Evolutionary conservation across 805 yeast genomes (phyloP).

Genomic region (Jamesozyma lodderae): DNA sequence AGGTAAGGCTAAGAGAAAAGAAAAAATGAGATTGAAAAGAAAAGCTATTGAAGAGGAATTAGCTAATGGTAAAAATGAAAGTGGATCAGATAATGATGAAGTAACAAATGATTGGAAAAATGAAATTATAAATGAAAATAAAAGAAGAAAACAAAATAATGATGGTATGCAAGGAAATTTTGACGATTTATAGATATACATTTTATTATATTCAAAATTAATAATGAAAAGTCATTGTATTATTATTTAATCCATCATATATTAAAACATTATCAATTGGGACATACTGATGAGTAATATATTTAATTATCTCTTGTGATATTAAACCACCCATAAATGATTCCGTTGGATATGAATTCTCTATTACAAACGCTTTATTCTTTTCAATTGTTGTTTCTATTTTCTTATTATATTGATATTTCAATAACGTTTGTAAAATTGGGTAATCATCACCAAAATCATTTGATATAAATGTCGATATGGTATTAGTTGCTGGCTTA

Average conservation of each 20-base stretch:
- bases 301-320: conserved; percentile 75
- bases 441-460: background rate
- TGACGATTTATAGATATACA: conserved; percentile 39
- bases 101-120: conserved; percentile 81
- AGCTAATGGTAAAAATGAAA: conserved; percentile 37
- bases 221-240: conserved; percentile 38
- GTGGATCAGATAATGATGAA: conserved; percentile 33
- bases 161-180: conserved; percentile 50
- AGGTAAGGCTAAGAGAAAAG: conserved; percentile 50
- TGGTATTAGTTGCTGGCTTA: conserved; percentile 31
- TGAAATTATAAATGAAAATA: conserved; percentile 55
- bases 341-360: conserved; percentile 23
- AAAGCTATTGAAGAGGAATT: conserved; percentile 49
- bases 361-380: background rate
- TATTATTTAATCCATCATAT: conserved; percentile 62
- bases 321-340: conserved; percentile 76
- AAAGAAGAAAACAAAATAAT: conserved; percentile 26
- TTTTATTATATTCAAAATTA: conserved; percentile 14
- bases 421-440: background rate
- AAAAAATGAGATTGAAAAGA: conserved; percentile 45
- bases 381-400: too few relatives aligned
- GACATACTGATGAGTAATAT: conserved; percentile 67
- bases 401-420: background rate
- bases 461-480: too few relatives aligned
- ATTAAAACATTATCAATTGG: conserved; percentile 64